Evolutionary conservation across 1,284 basidiomycete species (phyloP), one percentile per base, ranked within the genome.

Genomic region (Malassezia psittaci): DNA sequence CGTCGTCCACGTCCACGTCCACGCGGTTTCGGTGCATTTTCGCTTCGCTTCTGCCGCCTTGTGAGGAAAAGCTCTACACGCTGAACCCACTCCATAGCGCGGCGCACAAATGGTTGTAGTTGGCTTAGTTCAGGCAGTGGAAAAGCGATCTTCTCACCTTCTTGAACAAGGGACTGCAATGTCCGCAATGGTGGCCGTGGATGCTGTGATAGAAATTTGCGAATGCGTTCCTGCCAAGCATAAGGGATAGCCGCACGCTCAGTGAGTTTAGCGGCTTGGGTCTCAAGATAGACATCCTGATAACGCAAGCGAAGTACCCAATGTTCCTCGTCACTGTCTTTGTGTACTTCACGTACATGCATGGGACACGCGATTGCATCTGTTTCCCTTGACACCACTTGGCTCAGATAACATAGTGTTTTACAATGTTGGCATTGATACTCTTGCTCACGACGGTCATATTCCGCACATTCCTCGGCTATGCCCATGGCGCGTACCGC

Each of bases 361-460:
- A 90, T 85, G 50, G 88, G 82, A 75, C 94, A 99, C 5, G 85
- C 83, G 36, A 93, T 83, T 59, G 21, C 43, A 84, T 71, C 34
- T 81, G 81, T 62, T 34, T 84, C 84, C 18, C 62, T 56, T 40
- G 48, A 15, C 6, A 59, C 85, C 69, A 96, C 79, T 72, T 96
- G 91, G 4, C 90, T 89, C 21, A 99, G 83, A 77, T 96, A 98
- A 77, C 88, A 91, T 77, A 96, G 94, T 11, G 82, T 82, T 75
- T 94, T 93, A 85, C 94, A 98, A 66, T 87, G 79, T 51, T 81
- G 78, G 81, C 94, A 99, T 76, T 96, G 90, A 75, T 93, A 93
- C 74, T 96, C 88, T 57, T 90, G 88, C 76, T 96, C 94, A 5
- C 85, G 79, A 9, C 83, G 82, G 74, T 96, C 91, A 64, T 83